Conservation (phyloP, 306 rosid genomes). For the Citrullus colocynthis region DNA sequence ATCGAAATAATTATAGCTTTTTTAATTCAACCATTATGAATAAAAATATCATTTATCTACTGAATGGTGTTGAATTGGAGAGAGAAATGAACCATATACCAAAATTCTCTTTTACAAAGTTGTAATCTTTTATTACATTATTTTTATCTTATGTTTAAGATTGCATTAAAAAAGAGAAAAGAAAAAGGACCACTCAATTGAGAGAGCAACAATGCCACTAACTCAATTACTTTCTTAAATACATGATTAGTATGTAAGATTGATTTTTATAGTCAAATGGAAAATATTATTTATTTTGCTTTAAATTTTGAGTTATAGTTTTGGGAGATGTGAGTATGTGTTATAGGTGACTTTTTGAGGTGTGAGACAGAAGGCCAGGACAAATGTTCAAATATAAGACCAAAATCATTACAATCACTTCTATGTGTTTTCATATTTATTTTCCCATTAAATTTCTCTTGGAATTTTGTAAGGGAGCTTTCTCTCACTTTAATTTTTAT, state of each 20-base stretch:
- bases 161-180: neutral
- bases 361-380: neutral
- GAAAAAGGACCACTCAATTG: neutral
- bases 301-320: neutral
- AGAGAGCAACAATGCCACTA: neutral
- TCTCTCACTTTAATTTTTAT: neutral
- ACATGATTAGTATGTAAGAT: neutral
- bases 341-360: slow-evolving; percentile 5
- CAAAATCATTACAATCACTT: neutral
- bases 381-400: neutral
- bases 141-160: neutral
- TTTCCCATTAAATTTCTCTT: neutral
- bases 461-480: neutral
- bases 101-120: neutral
- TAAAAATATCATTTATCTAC: too few species aligned
- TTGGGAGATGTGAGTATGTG: neutral
- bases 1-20: too few species aligned
- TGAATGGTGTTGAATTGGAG: too few species aligned
- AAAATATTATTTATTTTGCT: neutral
- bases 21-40: too few species aligned
- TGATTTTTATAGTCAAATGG: neutral
- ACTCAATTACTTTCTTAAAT: neutral
- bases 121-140: neutral
- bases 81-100: too few species aligned
- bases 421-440: neutral